These are phyloP conservation scores for Pisolithus thermaeus DNA, from an alignment of 1,284 basidiomycete species.

Conservation along the genomic window DNA sequence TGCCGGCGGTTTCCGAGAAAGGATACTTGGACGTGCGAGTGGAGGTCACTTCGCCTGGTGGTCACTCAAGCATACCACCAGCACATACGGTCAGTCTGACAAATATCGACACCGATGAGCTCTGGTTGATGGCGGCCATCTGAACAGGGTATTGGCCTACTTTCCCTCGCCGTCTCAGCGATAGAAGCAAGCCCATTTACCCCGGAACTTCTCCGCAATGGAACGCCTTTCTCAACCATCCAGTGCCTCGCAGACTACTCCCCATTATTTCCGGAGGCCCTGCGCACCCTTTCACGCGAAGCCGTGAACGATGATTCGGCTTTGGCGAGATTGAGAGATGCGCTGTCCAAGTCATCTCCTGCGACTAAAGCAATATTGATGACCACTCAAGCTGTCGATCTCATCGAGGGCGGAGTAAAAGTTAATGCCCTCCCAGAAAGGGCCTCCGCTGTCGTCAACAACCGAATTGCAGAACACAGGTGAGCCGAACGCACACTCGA, in stretches of 20 bases:
- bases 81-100: slow-evolving; percentile 38
- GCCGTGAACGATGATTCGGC: slow-evolving; percentile 21
- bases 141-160: slow-evolving; percentile 54
- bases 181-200: slow-evolving; percentile 49
- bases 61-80: slow-evolving; percentile 67
- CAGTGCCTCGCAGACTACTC: slow-evolving; percentile 46
- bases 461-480: slow-evolving; percentile 41
- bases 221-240: slow-evolving; percentile 19
- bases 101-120: neutral
- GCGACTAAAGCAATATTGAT: slow-evolving; percentile 40
- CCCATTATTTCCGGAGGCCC: slow-evolving; percentile 35
- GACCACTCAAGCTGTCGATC: slow-evolving; percentile 67
- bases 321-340: slow-evolving; percentile 35
- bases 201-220: slow-evolving; percentile 32
- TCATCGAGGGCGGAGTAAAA: slow-evolving; percentile 54
- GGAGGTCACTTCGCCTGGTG: slow-evolving; percentile 52
- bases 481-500: slow-evolving; percentile 7
- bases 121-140: neutral
- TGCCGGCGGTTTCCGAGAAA: slow-evolving; percentile 65
- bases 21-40: slow-evolving; percentile 56
- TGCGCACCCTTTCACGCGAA: slow-evolving; percentile 35
- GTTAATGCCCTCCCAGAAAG: slow-evolving; percentile 45
- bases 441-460: slow-evolving; percentile 38
- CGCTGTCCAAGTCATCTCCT: slow-evolving; percentile 31
- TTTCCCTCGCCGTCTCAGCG: slow-evolving; percentile 47